These are phyloP conservation scores for Viola pubescens DNA, from an alignment of 441 rosid genomes.

Conservation along the genomic window DNA sequence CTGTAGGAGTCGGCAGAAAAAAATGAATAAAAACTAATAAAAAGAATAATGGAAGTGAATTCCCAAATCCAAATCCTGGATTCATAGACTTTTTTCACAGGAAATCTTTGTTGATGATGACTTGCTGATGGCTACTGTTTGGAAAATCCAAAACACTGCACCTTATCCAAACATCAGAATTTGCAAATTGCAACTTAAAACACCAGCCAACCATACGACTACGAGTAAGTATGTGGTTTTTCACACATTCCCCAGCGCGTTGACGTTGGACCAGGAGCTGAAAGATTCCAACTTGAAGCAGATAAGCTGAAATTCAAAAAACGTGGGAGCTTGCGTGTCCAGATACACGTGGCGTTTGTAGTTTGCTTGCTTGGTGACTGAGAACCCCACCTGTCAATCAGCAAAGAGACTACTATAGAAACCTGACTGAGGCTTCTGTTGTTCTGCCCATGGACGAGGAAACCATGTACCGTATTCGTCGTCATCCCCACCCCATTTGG, in stretches of 20 bases:
- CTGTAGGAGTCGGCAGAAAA: too few relatives aligned
- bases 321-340: constrained; percentile 23
- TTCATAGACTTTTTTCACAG: neutral
- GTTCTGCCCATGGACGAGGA: constrained; percentile 23
- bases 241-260: constrained; percentile 12
- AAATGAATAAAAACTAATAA: too few relatives aligned
- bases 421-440: neutral
- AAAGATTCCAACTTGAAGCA: constrained; percentile 18
- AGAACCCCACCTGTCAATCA: constrained; percentile 20
- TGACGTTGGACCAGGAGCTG: constrained; percentile 22
- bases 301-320: constrained; percentile 26
- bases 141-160: neutral
- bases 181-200: too few relatives aligned
- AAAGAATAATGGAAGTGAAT: too few relatives aligned
- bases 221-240: too few relatives aligned
- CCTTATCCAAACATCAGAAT: constrained; percentile 16
- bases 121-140: neutral
- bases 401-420: neutral
- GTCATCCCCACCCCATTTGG: constrained; percentile 12
- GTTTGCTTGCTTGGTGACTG: neutral
- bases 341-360: constrained; percentile 15
- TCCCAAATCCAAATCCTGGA: too few relatives aligned
- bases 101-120: neutral
- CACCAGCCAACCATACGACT: too few relatives aligned
- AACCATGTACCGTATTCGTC: constrained; percentile 4